Evolutionary conservation across 495 filamentous ascomycete species (phyloP).

Genomic region (Apiosordaria backusii): DNA sequence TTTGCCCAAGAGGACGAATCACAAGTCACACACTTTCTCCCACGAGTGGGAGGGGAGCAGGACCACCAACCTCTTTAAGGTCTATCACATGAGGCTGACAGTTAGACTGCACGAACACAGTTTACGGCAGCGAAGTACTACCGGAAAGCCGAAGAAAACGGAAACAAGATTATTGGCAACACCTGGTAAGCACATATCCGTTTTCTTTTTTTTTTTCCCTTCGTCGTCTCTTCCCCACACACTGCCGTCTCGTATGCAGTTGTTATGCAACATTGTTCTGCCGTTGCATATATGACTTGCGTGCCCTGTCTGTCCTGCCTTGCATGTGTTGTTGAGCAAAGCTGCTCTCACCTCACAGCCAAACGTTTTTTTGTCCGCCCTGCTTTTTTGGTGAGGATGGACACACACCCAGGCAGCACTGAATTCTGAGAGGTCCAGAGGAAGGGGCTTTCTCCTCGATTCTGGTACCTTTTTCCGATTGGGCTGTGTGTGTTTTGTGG

Average conservation of each 20-base stretch:
- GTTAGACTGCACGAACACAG: conserved; percentile 43
- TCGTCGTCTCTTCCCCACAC: neutral
- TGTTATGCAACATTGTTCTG: neutral
- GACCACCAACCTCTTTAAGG: conserved; percentile 3
- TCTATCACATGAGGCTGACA: conserved; percentile 41
- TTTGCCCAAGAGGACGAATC: conserved; percentile 18
- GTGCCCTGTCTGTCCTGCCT: neutral
- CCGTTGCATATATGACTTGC: conserved; percentile 24
- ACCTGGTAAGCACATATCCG: conserved; percentile 69
- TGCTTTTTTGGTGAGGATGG: neutral
- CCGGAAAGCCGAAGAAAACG: conserved; percentile 83
- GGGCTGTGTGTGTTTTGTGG: neutral
- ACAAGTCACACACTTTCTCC: conserved; percentile 12
- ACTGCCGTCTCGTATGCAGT: neutral
- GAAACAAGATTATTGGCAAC: conserved; percentile 87
- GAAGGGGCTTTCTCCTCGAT: neutral
- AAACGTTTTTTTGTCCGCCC: neutral
- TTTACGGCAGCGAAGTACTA: conserved; percentile 89
- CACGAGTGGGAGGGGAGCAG: neutral
- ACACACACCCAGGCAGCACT: neutral
- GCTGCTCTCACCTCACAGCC: too few species aligned
- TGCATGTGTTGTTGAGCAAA: too few species aligned
- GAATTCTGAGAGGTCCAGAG: neutral
- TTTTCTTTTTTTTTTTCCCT: neutral
- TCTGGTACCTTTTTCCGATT: neutral